Base-by-base conservation (phyloP, 2,329 filamentous ascomycete species). In the Aspergillus japonicus region DNA sequence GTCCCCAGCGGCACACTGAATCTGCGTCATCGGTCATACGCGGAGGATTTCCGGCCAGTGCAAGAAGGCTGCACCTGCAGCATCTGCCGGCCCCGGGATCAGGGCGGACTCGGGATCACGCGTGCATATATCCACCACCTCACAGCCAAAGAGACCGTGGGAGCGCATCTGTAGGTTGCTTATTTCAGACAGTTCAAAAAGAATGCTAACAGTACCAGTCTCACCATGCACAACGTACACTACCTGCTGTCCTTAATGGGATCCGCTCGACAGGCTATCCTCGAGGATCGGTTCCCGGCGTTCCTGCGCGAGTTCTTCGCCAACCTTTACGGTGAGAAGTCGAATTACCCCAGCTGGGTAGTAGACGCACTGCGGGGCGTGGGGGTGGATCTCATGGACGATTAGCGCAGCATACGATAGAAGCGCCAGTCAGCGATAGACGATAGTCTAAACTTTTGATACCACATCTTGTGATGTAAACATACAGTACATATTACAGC, bases 181-280 rank as follows among this genome's bases (percentile, higher is more conserved):
- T 21, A 4, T 14, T 49, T 42, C 5, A 12, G 21, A 5, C 26
- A 19, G 19, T 10, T 8, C 2, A 29, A 8, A 29, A 0, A 29
- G 26, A 8, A 29, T 56, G 35, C 65, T 71, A 57, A 70, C 51
- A 12, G 3, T 2, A 11, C 83, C 86, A 80, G 91, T 24, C 80
- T 99, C 57, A 96, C 92, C 0, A 92, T 98, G 71, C 95, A 99
- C 76, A 99, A 99, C 72, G 91, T 99, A 26, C 92, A 92, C 79
- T 96, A 96, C 71, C 87, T 96, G 73, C 82, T 99, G 56, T 84
- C 89, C 61, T 79, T 99, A 68, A 97, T 98, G 92, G 81, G 83
- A 21, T 80, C 85, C 61, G 85, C 87, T 12, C 84, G 94, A 61
- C 82, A 90, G 63, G 87, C 95, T 16, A 92, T 98, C 63, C 78